phyloP scores from a whole-genome alignment of 805 yeast genomes.

The Priceomyces melissophilus region DNA sequence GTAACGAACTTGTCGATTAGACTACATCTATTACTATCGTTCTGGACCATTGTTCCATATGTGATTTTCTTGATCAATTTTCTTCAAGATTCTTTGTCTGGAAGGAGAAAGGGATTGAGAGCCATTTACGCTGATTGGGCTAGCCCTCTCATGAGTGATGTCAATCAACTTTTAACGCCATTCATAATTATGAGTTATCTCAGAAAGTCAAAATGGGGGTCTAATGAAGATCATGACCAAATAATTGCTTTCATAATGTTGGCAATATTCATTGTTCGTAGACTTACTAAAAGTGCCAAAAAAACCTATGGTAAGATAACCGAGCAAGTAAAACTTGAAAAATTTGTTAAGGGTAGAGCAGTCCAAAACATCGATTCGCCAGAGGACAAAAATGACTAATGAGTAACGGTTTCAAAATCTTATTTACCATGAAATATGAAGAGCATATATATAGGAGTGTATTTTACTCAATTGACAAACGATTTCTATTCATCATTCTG shows the following conservation, averaged over 20 bases:
- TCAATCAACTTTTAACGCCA: neutral
- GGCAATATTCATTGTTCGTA: neutral
- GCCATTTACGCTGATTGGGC: neutral
- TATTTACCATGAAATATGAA: neutral
- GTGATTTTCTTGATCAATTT: slow-evolving; percentile 3
- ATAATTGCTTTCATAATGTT: neutral
- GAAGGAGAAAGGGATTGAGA: slow-evolving; percentile 4
- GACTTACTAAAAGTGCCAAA: neutral
- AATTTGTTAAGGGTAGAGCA: slow-evolving; percentile 55
- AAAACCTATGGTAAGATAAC: neutral
- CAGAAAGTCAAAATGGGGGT: slow-evolving; percentile 17
- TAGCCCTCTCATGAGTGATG: too few species aligned
- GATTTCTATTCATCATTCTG: neutral
- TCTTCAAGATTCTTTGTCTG: neutral
- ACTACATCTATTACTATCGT: slow-evolving; percentile 15
- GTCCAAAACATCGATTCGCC: slow-evolving; percentile 38
- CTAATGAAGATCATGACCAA: too few species aligned
- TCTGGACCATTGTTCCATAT: slow-evolving; percentile 20
- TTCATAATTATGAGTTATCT: slow-evolving; percentile 10
- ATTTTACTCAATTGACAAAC: neutral
- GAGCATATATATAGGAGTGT: neutral
- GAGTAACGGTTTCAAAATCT: neutral
- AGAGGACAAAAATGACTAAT: slow-evolving; percentile 5
- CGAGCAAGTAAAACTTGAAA: slow-evolving; percentile 53
- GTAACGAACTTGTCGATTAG: slow-evolving; percentile 6